Percentiles rank a stretch among this genome's conserved stretches.
Conservation (phyloP, 148 eudicot genomes). For the Dianthus caryophyllus region DNA sequence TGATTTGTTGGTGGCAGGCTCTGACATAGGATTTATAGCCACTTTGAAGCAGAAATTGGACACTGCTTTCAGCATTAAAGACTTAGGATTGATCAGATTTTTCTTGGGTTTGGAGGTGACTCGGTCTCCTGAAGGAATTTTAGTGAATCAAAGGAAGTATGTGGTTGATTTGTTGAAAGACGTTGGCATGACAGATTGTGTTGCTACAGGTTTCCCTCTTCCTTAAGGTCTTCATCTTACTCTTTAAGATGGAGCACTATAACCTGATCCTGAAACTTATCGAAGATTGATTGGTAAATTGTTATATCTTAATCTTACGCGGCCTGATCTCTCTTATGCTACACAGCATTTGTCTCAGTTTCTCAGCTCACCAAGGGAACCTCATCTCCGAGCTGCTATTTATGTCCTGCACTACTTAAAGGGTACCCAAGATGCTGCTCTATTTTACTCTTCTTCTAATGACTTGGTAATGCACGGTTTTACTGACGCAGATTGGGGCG, state of each 20-base stretch:
- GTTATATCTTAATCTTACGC: not conserved
- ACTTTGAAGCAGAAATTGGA: not conserved
- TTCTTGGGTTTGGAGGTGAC: not conserved
- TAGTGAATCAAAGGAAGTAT: not conserved
- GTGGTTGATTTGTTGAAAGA: not conserved
- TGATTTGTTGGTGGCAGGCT: not conserved
- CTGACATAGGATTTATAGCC: not conserved
- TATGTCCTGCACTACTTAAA: not conserved
- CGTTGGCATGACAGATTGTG: not conserved
- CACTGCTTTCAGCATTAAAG: not conserved
- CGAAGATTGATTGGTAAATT: not conserved
- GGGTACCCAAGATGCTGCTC: not conserved
- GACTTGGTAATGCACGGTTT: not conserved
- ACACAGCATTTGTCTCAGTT: constrained; percentile 12
- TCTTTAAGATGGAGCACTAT: not conserved
- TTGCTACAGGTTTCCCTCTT: not conserved
- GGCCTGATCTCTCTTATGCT: constrained; percentile 3
- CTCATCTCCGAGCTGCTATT: not conserved
- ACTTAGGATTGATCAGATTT: not conserved
- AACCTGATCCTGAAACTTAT: not conserved
- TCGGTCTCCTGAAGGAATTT: not conserved
- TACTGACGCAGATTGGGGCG: constrained; percentile 4
- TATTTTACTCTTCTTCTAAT: not conserved
- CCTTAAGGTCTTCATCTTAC: not conserved
- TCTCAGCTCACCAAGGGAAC: not conserved